Evolutionary conservation across 257 asterid genomes (phyloP).

Genomic region (Solanum chmielewskii): DNA sequence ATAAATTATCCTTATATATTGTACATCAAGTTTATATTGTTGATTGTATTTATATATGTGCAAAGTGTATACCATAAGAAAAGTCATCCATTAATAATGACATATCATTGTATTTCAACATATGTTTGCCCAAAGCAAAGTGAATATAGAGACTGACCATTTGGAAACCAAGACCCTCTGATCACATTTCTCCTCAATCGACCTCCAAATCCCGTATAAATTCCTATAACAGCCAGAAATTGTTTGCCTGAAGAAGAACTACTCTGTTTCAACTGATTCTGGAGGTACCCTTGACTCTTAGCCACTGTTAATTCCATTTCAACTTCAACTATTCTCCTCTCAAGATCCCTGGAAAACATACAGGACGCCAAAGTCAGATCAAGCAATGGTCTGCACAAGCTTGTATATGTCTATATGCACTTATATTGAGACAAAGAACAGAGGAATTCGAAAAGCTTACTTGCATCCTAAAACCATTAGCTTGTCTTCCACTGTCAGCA

Average conservation of each 20-base stretch:
- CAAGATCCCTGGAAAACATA: constrained; percentile 41
- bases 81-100: neutral
- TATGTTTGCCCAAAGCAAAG: neutral
- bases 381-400: neutral
- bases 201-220: constrained; percentile 83
- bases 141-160: constrained; percentile 32
- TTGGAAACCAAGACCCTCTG: constrained; percentile 80
- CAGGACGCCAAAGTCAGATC: neutral
- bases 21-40: neutral
- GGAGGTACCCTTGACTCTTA: constrained; percentile 88
- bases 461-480: constrained; percentile 80
- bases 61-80: neutral
- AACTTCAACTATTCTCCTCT: constrained; percentile 67
- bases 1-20: neutral
- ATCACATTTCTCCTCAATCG: constrained; percentile 55
- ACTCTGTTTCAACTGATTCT: constrained; percentile 47
- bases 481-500: constrained; percentile 81
- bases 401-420: neutral
- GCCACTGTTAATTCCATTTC: constrained; percentile 91
- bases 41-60: neutral
- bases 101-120: neutral
- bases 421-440: neutral
- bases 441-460: constrained; percentile 27
- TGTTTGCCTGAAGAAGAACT: constrained; percentile 42
- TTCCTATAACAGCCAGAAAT: constrained; percentile 76